Evolutionary conservation across 345 rosid genomes (phyloP), one percentile per base, ranked within the genome.

Genomic region (Fremontodendron californicum): DNA sequence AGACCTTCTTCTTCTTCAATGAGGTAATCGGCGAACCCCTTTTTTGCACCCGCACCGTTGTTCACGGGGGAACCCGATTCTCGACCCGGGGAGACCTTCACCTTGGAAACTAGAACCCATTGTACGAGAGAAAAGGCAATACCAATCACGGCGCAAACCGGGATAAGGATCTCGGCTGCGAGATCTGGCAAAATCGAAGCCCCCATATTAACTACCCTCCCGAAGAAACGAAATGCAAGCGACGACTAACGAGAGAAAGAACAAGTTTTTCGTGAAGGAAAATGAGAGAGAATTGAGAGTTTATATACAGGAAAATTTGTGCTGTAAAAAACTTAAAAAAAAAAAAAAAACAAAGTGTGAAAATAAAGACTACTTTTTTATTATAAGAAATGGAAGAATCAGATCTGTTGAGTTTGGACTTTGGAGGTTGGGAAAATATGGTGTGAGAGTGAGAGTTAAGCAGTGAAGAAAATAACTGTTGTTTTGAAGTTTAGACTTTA

Each of bases 1-100:
- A 95, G 81, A 19, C 92, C 95, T 80, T 95, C 99, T 73, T 93
- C 99, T 78, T 95, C 99, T 77, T 93, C 99, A 61, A 95, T 95
- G 19, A 95, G 90, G 71, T 81, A 93, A 65, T 94, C 98, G 12
- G 37, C 21, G 76, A 84, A 81, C 0, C 91, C 97, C 23, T 88
- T 90, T 82, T 89, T 91, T 25, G 75, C 54, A n/a, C 35, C 79
- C 10, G 75, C 81, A 49, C 81, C 78, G 74, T 73, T 80, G 4
- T 40, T 61, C 4, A 65, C 42, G 31, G 67, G 19, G 8, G 78
- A 48, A 2, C 66, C 71, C 9, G 58, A 48, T 19, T 69, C 80
- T 19, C 64, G 35, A 43, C 71, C 84, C 0, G 89, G 83, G 1
- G 88, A 78, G 65, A 95, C 77, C 87, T 88, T 90, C 49, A 93